Evolutionary conservation across 257 asterid species (phyloP), one percentile per base, ranked within the genome.

Genomic region (Jasminum sambac): DNA sequence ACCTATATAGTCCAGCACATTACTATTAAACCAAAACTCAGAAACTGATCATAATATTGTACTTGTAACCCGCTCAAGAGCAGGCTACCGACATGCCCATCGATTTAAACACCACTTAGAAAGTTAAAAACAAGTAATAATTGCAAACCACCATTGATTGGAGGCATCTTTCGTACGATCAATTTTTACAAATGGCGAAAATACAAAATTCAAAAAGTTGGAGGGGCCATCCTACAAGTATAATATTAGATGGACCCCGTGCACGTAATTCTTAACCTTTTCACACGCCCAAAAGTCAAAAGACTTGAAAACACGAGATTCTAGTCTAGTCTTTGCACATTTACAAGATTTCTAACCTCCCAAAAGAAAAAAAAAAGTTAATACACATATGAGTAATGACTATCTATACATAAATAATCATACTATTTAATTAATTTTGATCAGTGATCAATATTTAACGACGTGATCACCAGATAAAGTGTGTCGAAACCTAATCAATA

Each of bases 401-500:
- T 30, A 30, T 30, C 4, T 30, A 30, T 4, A 30, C 36, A 30
- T 30, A 4, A 30, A 30, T 1, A 4, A 30, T 30, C 36, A 30
- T 30, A 30, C 4, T 30, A 4, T 30, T 30, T 1, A 30, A 30
- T 30, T 30, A 30, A 30, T 1, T 30, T 1, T 30, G 36, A 30
- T 30, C 1, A 30, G 36, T 30, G 36, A 30, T 30, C 36, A 30
- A 4, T 30, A 30, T n/a, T n/a, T n/a, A n/a, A n/a, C n/a, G n/a
- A n/a, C n/a, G n/a, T n/a, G n/a, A n/a, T n/a, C n/a, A n/a, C n/a
- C n/a, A n/a, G n/a, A n/a, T n/a, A n/a, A n/a, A n/a, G n/a, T n/a
- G n/a, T n/a, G n/a, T n/a, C n/a, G n/a, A n/a, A 5, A 19, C n/a
- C 1, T 30, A 0, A 26, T 80, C 62, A 82, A 64, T 68, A 71